A percentile compares a stretch with the other conserved stretches of the same genome.
These are phyloP conservation scores for Rutstroemia sp. DNA, from an alignment of 2,329 filamentous ascomycete species.

Conservation along the genomic window DNA sequence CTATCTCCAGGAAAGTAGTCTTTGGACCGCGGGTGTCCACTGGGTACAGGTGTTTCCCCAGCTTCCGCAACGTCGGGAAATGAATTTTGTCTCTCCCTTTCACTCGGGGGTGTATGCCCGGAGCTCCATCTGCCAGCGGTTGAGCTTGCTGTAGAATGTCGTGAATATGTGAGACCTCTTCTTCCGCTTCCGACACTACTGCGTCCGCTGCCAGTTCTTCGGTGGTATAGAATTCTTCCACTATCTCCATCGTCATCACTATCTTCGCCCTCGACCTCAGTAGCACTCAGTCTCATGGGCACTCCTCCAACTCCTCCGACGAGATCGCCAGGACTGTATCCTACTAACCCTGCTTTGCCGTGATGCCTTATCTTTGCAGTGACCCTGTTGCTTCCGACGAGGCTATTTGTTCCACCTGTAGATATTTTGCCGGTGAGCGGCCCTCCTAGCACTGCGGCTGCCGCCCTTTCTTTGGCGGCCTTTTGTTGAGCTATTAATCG, in stretches of 20 bases:
- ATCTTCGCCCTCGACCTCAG: constrained; percentile 84
- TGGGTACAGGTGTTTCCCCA: constrained; percentile 24
- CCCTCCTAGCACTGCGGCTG: constrained; percentile 71
- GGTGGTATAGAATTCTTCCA: constrained; percentile 46
- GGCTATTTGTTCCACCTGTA: constrained; percentile 30
- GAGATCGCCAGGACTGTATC: constrained; percentile 69
- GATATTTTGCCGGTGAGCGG: constrained; percentile 31
- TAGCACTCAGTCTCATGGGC: constrained; percentile 87
- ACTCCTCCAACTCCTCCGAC: constrained; percentile 67
- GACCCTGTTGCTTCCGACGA: constrained; percentile 45
- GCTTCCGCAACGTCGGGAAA: constrained; percentile 21
- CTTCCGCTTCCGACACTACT: constrained; percentile 45
- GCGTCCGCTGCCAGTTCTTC: constrained; percentile 65
- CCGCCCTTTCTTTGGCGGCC: constrained; percentile 79
- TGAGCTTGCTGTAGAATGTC: constrained; percentile 31
- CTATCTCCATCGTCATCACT: constrained; percentile 64
- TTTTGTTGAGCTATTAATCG: constrained; percentile 74
- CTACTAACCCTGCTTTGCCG: constrained; percentile 67
- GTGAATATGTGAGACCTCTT: constrained; percentile 33
- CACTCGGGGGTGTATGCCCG: constrained; percentile 38
- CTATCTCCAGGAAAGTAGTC: constrained; percentile 24
- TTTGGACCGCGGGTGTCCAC: constrained; percentile 9
- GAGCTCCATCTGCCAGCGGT: constrained; percentile 33
- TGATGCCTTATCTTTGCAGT: constrained; percentile 85
- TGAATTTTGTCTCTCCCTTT: constrained; percentile 21